Conservation (phyloP, 2,329 filamentous ascomycete genomes). For the Colletotrichum siamense region DNA sequence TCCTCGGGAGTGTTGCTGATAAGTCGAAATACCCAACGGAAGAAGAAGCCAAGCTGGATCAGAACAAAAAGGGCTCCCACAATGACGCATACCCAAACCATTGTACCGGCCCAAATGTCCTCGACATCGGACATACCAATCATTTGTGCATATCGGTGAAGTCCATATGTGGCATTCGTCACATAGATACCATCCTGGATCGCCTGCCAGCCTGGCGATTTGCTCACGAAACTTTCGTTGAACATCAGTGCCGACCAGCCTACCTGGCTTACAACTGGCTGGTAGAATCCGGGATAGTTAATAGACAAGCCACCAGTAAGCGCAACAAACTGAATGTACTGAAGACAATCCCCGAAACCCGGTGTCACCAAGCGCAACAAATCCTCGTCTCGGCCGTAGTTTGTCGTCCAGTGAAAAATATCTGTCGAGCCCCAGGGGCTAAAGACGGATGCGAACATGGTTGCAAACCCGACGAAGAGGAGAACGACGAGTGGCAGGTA, state of each 20-base stretch:
- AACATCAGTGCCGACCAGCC: conserved; percentile 93
- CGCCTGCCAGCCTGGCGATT: conserved; percentile 68
- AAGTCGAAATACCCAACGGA: conserved; percentile 77
- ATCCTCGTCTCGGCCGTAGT: conserved; percentile 94
- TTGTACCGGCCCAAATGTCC: conserved; percentile 95
- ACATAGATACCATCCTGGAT: conserved; percentile 87
- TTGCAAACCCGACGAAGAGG: conserved; percentile 80
- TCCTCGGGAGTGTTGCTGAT: conserved; percentile 78
- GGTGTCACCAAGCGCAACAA: conserved; percentile 90
- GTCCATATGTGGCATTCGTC: conserved; percentile 77
- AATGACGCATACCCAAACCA: conserved; percentile 85
- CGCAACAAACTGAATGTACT: conserved; percentile 94
- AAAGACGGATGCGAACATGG: conserved; percentile 82
- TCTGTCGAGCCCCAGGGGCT: conserved; percentile 95
- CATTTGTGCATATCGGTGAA: conserved; percentile 80
- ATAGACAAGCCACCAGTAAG: conserved; percentile 87
- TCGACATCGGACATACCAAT: conserved; percentile 77
- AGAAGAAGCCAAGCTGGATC: conserved; percentile 77
- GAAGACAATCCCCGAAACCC: conserved; percentile 93
- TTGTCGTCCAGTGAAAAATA: conserved; percentile 95
- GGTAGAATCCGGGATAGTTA: conserved; percentile 92
- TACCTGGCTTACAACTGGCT: conserved; percentile 85
- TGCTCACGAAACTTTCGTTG: conserved; percentile 84
- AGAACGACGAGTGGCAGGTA: conserved; percentile 83
- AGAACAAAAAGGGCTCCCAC: conserved; percentile 70